Base-by-base conservation (phyloP, 164 flowering plant genomes). In the Hamamelis virginiana region DNA sequence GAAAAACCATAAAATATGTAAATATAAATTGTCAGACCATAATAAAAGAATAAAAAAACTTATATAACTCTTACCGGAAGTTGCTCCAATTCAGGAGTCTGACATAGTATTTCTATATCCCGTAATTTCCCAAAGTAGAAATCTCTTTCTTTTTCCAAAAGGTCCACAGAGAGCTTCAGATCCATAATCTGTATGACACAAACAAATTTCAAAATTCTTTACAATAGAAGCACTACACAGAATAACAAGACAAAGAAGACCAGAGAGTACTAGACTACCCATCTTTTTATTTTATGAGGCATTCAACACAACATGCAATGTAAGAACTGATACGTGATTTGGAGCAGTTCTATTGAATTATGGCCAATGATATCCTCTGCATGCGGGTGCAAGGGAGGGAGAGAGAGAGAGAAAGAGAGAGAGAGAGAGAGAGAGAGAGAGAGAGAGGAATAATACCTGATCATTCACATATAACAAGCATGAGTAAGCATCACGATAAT, bases 41-140 rank as follows among this genome's bases (percentile, higher is more conserved):
- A 63, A 26, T 22, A 53, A 3, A 25, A 14, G 16, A 43, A n/a
- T 47, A 46, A 22, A 16, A 23, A 59, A 59, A 69, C n/a, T 27
- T 41, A 8, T 12, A n/a, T 60, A 60, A 25, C 43, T 19, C 79
- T 78, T 81, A 94, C 97, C 67, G 93, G 90, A 13, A 84, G 73
- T 56, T 89, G 62, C 72, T 86, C 93, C 67, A 89, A 27, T 65
- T 86, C 91, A 61, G 94, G 86, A 65, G 81, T 68, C 77, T 92
- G 97, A 69, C 92, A 92, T 41, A 94, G 89, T 58, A 92, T 84
- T 76, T 94, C 97, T 46, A 94, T 81, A 72, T 94, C 97, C 51
- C 94, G 82, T 50, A 94, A 72, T 70, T 94, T 94, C 14, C 82
- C 83, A 75, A 89, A 92, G 81, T 94, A 94, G 70, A 90, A 92